Conservation (phyloP, 2,329 filamentous ascomycete genomes). For the Botrytis aclada region DNA sequence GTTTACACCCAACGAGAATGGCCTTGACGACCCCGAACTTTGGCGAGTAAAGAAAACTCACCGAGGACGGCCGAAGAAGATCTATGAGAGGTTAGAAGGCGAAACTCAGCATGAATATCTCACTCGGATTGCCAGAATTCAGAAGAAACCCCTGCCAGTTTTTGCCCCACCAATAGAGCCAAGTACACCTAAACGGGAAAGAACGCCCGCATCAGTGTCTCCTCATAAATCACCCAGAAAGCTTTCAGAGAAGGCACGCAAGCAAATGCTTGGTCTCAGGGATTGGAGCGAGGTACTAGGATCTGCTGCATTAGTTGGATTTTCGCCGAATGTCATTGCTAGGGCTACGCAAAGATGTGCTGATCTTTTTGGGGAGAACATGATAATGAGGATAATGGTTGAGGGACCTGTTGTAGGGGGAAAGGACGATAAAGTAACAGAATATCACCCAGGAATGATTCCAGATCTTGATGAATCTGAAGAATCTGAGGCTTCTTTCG, state of each 20-base stretch:
- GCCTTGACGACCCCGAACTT: slow-evolving; percentile 8
- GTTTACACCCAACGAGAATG: neutral
- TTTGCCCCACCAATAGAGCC: slow-evolving; percentile 27
- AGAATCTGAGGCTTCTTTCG: neutral
- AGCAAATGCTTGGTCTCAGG: slow-evolving; percentile 38
- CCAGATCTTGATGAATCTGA: slow-evolving; percentile 23
- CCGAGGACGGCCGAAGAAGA: slow-evolving; percentile 31
- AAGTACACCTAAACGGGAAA: slow-evolving; percentile 3
- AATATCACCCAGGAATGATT: slow-evolving; percentile 33
- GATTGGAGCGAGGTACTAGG: slow-evolving; percentile 88
- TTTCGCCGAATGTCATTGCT: slow-evolving; percentile 61
- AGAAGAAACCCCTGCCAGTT: slow-evolving; percentile 43
- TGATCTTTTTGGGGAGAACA: slow-evolving; percentile 68
- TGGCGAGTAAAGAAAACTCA: slow-evolving; percentile 26
- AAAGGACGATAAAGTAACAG: slow-evolving; percentile 19
- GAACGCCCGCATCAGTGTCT: neutral
- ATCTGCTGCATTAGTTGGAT: slow-evolving; percentile 71
- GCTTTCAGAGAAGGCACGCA: neutral
- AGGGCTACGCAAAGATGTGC: slow-evolving; percentile 72
- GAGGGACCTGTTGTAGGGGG: slow-evolving; percentile 25
- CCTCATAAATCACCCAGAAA: slow-evolving; percentile 19
- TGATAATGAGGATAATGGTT: slow-evolving; percentile 47
- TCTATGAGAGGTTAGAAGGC: slow-evolving; percentile 31
- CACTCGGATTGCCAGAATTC: slow-evolving; percentile 46
- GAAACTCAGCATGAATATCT: slow-evolving; percentile 44